These are phyloP conservation scores for Malus orientalis DNA, from an alignment of 306 rosid species.

Conservation along the genomic window DNA sequence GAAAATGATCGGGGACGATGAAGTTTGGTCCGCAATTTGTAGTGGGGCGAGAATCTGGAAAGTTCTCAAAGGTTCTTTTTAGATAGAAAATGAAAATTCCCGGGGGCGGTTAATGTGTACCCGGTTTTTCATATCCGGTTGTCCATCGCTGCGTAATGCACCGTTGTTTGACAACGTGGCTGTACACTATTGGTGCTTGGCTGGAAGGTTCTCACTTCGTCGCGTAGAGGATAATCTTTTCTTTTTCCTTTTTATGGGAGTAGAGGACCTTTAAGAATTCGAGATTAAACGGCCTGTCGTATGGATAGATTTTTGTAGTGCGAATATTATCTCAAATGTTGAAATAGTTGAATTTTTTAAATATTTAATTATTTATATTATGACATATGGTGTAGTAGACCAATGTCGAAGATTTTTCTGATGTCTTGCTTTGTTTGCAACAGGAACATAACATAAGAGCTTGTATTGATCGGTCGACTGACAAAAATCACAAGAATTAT, in stretches of 20 bases:
- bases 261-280: not conserved
- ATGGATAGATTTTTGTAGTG: not conserved
- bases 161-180: not conserved
- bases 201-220: not conserved
- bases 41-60: not conserved
- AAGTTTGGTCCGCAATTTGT: not conserved
- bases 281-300: not conserved
- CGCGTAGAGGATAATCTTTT: not conserved
- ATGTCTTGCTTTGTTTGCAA: conserved; percentile 67
- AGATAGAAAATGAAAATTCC: not conserved
- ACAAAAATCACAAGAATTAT: not conserved
- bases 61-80: conserved; percentile 1
- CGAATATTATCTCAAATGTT: too few species aligned
- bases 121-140: not conserved
- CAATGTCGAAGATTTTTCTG: conserved; percentile 50
- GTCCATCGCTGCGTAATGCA: not conserved
- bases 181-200: not conserved
- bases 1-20: not conserved
- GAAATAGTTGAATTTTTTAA: too few species aligned
- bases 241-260: too few species aligned
- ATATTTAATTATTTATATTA: too few species aligned
- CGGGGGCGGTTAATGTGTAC: not conserved
- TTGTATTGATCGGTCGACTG: conserved; percentile 38
- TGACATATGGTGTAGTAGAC: too few species aligned
- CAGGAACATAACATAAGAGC: conserved; percentile 40